Percentiles rank a stretch among this genome's conserved stretches.
Conservation (phyloP, 2,329 filamentous ascomycete species). For the Sclerotinia subarctica region DNA sequence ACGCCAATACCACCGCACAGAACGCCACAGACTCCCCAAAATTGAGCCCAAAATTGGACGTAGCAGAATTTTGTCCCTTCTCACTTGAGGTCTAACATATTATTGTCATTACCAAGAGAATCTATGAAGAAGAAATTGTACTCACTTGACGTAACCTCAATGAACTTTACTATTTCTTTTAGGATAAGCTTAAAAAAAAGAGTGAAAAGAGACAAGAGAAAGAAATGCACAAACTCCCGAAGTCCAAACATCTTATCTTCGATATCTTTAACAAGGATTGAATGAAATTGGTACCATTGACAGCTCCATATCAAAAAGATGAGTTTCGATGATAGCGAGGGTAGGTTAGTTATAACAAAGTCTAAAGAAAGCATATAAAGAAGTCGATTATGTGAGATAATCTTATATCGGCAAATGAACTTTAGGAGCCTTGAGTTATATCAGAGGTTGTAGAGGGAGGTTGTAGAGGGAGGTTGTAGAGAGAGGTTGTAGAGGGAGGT, state of each 20-base stretch:
- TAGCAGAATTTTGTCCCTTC: too few relatives aligned
- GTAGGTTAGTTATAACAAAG: rapidly evolving
- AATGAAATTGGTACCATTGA: neutral
- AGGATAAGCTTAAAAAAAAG: too few relatives aligned
- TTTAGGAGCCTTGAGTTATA: too few relatives aligned
- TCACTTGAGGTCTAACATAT: neutral
- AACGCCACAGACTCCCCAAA: too few relatives aligned
- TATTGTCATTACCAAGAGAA: too few relatives aligned
- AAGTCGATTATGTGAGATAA: neutral
- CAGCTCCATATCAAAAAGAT: neutral
- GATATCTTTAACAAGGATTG: neutral
- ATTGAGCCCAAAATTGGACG: too few relatives aligned
- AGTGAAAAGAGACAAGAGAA: too few relatives aligned
- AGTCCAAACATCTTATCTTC: neutral
- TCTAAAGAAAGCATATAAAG: too few relatives aligned
- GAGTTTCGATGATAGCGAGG: neutral
- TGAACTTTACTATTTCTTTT: neutral
- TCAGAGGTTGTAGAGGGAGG: too few relatives aligned
- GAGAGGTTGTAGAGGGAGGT: too few relatives aligned
- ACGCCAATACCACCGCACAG: neutral
- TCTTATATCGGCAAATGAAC: neutral
- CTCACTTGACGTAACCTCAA: too few relatives aligned
- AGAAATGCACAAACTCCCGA: neutral
- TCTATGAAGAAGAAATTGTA: neutral
- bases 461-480: too few relatives aligned